phyloP scores from a whole-genome alignment of 2,329 filamentous ascomycete genomes.

The Basipetospora sp. region DNA sequence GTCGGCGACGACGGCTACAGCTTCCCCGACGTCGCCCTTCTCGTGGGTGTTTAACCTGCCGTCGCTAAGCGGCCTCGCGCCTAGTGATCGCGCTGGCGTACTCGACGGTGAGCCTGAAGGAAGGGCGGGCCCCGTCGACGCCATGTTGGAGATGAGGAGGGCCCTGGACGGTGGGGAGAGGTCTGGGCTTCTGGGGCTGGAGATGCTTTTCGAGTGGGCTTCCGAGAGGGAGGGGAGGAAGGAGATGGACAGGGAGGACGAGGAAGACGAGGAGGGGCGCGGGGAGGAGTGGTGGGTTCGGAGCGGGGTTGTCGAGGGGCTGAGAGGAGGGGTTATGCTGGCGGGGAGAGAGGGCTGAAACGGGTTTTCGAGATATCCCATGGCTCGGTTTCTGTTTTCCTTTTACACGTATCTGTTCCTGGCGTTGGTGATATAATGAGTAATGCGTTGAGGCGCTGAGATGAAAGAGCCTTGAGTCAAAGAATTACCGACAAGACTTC shows the following conservation, averaged over 20 bases:
- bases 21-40: constrained; percentile 32
- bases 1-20: too few relatives aligned
- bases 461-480: too few relatives aligned
- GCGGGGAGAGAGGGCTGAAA: constrained; percentile 27
- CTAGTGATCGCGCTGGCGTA: constrained; percentile 52
- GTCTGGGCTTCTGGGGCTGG: constrained; percentile 32
- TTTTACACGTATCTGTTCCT: too few relatives aligned
- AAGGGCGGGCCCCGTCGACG: constrained; percentile 45
- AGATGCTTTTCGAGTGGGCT: constrained; percentile 41
- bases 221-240: constrained; percentile 12
- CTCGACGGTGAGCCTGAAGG: constrained; percentile 36
- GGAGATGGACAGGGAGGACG: constrained; percentile 11
- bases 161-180: constrained; percentile 27
- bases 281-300: constrained; percentile 37
- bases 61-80: constrained; percentile 35
- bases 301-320: constrained; percentile 37
- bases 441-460: too few relatives aligned
- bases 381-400: too few relatives aligned
- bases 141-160: constrained; percentile 50
- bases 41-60: constrained; percentile 61
- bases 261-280: constrained; percentile 10
- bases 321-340: constrained; percentile 42
- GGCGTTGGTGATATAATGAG: too few relatives aligned
- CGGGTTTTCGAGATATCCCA: constrained; percentile 9
- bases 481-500: too few relatives aligned